Percentiles rank a stretch among this genome's conserved stretches.
phyloP scores from a whole-genome alignment of 495 filamentous ascomycete species.

The Penicillium turbatum region DNA sequence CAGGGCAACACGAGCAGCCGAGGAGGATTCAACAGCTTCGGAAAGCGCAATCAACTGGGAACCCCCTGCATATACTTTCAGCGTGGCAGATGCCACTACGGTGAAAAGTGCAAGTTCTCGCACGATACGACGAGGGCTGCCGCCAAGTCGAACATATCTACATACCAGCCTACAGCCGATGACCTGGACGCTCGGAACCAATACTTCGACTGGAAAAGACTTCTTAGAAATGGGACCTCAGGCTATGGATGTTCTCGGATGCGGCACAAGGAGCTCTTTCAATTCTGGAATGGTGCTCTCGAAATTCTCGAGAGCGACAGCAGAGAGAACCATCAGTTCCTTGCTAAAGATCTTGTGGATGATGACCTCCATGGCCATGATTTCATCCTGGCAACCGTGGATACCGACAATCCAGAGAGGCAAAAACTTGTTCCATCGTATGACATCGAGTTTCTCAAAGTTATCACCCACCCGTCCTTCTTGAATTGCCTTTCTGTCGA shows the following conservation, averaged over 20 bases:
- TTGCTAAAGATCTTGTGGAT: conserved; percentile 14
- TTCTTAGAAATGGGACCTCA: conserved; percentile 1
- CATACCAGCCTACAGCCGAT: background rate
- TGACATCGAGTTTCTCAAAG: conserved; percentile 11
- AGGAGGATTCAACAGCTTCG: conserved; percentile 5
- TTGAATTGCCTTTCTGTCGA: conserved; percentile 14
- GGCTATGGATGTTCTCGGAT: background rate
- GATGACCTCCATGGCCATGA: conserved; percentile 4
- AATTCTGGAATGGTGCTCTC: conserved; percentile 17
- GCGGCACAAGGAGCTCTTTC: background rate
- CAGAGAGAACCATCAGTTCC: conserved; percentile 12
- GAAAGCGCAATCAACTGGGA: conserved; percentile 3
- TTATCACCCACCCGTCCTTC: conserved; percentile 14
- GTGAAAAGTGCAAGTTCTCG: conserved; percentile 11
- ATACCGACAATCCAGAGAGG: background rate
- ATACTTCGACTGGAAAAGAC: conserved; percentile 14
- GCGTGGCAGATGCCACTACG: conserved; percentile 12
- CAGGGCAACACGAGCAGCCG: conserved; percentile 2
- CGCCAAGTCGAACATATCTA: background rate
- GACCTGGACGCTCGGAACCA: conserved; percentile 9
- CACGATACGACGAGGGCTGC: conserved; percentile 5
- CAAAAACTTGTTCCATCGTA: background rate
- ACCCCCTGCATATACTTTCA: conserved; percentile 7
- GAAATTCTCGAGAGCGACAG: conserved; percentile 12
- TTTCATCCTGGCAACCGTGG: conserved; percentile 13